phyloP scores from a whole-genome alignment of 768 basidiomycete genomes.

The Tricholoma sp. region DNA sequence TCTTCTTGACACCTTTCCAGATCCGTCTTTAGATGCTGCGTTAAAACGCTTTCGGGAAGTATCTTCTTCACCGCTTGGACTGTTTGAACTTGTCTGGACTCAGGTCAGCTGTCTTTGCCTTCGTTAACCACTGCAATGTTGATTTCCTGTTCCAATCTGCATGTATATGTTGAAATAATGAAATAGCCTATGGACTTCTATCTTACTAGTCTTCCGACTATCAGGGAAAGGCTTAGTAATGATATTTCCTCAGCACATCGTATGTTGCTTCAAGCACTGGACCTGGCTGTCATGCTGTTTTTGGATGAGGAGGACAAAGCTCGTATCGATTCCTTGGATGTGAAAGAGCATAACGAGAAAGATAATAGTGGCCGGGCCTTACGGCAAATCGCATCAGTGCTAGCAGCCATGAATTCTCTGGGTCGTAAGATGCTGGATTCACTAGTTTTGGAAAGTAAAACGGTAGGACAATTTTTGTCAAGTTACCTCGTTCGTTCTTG shows the following conservation, averaged over 20 bases:
- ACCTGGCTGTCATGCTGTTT: constrained; percentile 36
- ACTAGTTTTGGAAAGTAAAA: constrained; percentile 7
- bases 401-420: constrained; percentile 12
- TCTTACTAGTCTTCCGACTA: constrained; percentile 32
- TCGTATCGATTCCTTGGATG: neutral
- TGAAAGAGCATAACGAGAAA: constrained; percentile 5
- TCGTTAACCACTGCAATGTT: constrained; percentile 7
- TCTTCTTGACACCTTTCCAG: constrained; percentile 14
- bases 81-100: constrained; percentile 29
- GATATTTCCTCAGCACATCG: constrained; percentile 24
- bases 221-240: constrained; percentile 17
- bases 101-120: constrained; percentile 35
- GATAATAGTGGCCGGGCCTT: constrained; percentile 12
- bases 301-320: constrained; percentile 26
- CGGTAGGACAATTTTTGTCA: constrained; percentile 20
- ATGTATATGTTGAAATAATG: constrained; percentile 12
- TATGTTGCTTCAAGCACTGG: constrained; percentile 35
- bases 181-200: constrained; percentile 50
- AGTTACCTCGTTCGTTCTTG: neutral
- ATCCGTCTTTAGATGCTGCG: constrained; percentile 11
- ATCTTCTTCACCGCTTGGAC: constrained; percentile 20
- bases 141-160: constrained; percentile 13
- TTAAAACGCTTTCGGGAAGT: constrained; percentile 16
- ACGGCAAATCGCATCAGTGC: constrained; percentile 8
- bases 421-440: constrained; percentile 9